A percentile compares a stretch with the other conserved stretches of the same genome.
Evolutionary conservation across 1,284 basidiomycete species (phyloP).

Genomic region (Ceratobasidium theobromae): DNA sequence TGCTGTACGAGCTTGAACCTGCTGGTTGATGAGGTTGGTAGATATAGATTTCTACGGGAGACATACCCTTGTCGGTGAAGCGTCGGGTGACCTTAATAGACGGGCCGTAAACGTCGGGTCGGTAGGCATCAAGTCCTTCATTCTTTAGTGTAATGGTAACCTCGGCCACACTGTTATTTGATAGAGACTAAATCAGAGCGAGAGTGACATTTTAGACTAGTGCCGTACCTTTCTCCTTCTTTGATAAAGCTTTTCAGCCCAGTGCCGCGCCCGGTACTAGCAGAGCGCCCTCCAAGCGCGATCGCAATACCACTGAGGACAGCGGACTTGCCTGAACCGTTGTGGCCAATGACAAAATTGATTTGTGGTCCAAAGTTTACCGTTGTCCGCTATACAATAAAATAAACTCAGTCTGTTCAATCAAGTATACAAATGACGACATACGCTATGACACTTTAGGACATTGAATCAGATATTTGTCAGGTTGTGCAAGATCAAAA

Average conservation of each 20-base stretch:
- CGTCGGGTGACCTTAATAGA: slow-evolving; percentile 83
- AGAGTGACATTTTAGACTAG: no score
- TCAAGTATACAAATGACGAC: neutral
- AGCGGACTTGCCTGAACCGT: slow-evolving; percentile 83
- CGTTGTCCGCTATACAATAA: slow-evolving; percentile 55
- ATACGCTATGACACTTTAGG: slow-evolving; percentile 67
- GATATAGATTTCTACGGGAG: neutral
- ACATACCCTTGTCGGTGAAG: slow-evolving; percentile 50
- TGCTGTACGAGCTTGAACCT: slow-evolving; percentile 79
- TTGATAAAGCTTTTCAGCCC: slow-evolving; percentile 89
- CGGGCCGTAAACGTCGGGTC: slow-evolving; percentile 78
- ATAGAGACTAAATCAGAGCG: no score
- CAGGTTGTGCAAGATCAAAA: neutral
- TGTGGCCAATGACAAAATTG: slow-evolving; percentile 93
- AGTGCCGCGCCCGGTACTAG: slow-evolving; percentile 81
- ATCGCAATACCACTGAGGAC: slow-evolving; percentile 92
- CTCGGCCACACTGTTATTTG: slow-evolving; percentile 70
- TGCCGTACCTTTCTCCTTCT: slow-evolving; percentile 78
- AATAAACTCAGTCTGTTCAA: neutral
- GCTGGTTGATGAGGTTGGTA: slow-evolving; percentile 52
- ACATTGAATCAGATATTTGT: neutral
- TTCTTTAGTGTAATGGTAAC: slow-evolving; percentile 86
- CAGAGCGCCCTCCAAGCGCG: slow-evolving; percentile 91
- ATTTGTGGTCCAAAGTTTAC: slow-evolving; percentile 87
- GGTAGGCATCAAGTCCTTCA: slow-evolving; percentile 85